A percentile compares a stretch with the other conserved stretches of the same genome.
phyloP scores from a whole-genome alignment of 306 rosid genomes.

The Medicago ruthenica region DNA sequence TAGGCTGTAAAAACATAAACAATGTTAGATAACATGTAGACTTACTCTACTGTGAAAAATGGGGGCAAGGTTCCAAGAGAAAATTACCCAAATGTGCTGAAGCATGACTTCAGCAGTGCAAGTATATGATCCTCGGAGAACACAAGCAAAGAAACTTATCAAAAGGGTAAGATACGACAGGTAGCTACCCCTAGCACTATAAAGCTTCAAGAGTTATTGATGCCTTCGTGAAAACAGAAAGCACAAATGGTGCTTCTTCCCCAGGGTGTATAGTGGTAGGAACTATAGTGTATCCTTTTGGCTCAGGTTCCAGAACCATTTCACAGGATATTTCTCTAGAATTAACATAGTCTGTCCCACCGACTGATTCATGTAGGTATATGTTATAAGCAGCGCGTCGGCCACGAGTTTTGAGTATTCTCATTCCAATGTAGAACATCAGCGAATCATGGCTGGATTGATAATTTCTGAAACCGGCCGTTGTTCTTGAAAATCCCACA shows the following conservation, averaged over 20 bases:
- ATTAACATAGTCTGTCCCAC: conserved; percentile 96
- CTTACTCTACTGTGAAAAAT: neutral
- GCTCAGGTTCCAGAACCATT: conserved; percentile 99
- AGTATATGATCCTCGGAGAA: conserved; percentile 47
- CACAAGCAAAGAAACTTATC: conserved; percentile 63
- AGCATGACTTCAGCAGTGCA: conserved; percentile 44
- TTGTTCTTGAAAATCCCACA: conserved; percentile 97
- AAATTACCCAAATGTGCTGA: conserved; percentile 51
- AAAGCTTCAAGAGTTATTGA: conserved; percentile 86
- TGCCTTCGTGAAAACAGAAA: conserved; percentile 98
- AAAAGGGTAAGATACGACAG: conserved; percentile 40
- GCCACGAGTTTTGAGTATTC: conserved; percentile 99
- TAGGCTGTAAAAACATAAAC: conserved; percentile 38
- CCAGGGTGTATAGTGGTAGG: conserved; percentile 99
- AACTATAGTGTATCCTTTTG: conserved; percentile 96
- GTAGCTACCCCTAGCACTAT: conserved; percentile 52
- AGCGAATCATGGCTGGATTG: conserved; percentile 96
- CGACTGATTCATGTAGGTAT: conserved; percentile 96
- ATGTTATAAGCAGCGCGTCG: conserved; percentile 93
- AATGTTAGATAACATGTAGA: conserved; percentile 12
- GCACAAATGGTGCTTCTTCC: conserved; percentile 99
- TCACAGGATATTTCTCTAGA: conserved; percentile 99
- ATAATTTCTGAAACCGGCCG: conserved; percentile 95
- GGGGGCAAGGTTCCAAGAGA: neutral
- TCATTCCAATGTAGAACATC: conserved; percentile 99